Evolutionary conservation across 768 basidiomycete genomes (phyloP), one percentile per base, ranked within the genome.

Genomic region (Suillus americanus): DNA sequence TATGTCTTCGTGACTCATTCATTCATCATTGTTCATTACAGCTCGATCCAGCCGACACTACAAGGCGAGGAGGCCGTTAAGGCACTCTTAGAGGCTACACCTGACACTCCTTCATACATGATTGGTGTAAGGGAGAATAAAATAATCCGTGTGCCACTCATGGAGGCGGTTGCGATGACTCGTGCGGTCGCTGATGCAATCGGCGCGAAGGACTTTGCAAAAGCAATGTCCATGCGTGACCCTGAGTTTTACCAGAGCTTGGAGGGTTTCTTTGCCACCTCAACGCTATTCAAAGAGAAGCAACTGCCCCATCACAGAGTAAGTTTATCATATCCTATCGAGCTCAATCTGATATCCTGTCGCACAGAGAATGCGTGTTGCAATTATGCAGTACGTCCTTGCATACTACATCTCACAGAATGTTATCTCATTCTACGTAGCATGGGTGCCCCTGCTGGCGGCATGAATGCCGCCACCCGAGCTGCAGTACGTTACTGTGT

Each of bases 391-490:
- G 93, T 92, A 78, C 80, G 90, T 75, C 23, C 23, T n/a, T 14
- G 20, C 13, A 8, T 14, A 1, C 8, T 10, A 6, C 57, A 10
- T 20, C 45, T 35, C 45, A 2, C 8, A 20, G 7, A n/a, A 37
- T 25, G 25, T n/a, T 55, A 5, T 55, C 30, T 62, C 48, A 66
- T 18, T 64, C 41, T 64, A 63, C 61, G 35, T 51, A 97, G 95
- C 72, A 89, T 95, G 72, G 97, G 97, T 60, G 97, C 97, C 1
- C 97, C 97, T 5, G 97, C 97, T 2, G 97, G 97, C 54, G 97
- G 97, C 10, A 98, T 99, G 94, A 99, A 99, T 74, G 96, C 97
- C 2, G 97, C 97, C 0, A 97, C 95, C 1, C 91, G 97, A 48
- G 90, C 95, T 33, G 95, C 94, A 7, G 95, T 92, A 25, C 90